Evolutionary conservation across 495 filamentous ascomycete species (phyloP).

Genomic region (Hypoxylon trugodes): DNA sequence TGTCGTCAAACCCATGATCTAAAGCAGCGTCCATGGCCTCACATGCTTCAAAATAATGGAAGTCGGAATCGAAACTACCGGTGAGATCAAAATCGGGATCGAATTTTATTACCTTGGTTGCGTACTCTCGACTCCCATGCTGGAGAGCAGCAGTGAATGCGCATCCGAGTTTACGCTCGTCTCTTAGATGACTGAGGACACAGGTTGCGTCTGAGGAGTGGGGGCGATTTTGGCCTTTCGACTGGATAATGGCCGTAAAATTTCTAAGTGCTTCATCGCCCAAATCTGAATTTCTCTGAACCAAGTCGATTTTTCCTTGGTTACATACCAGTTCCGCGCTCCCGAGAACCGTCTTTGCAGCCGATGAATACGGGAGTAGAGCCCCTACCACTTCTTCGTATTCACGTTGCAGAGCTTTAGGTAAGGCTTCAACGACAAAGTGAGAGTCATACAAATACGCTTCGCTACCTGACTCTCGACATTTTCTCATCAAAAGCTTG

Average conservation of each 20-base stretch:
- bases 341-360: neutral
- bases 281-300: neutral
- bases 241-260: neutral
- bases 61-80: neutral
- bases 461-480: too few species aligned
- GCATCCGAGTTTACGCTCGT: neutral
- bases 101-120: conserved; percentile 5
- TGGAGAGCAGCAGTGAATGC: neutral
- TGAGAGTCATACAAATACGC: neutral
- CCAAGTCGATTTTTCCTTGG: neutral
- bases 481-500: neutral
- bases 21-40: conserved; percentile 2
- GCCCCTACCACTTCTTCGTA: conserved; percentile 1
- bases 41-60: neutral
- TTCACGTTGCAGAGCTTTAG: neutral
- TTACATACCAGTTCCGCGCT: neutral
- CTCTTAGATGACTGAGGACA: neutral
- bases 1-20: conserved; percentile 14
- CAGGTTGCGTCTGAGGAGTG: conserved; percentile 1
- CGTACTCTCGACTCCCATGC: neutral
- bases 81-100: conserved; percentile 6
- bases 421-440: neutral
- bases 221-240: neutral
- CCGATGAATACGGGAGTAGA: neutral
- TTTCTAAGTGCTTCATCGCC: neutral